A percentile compares a stretch with the other conserved stretches of the same genome.
phyloP scores from a whole-genome alignment of 345 rosid genomes.

The Citrus inodora region DNA sequence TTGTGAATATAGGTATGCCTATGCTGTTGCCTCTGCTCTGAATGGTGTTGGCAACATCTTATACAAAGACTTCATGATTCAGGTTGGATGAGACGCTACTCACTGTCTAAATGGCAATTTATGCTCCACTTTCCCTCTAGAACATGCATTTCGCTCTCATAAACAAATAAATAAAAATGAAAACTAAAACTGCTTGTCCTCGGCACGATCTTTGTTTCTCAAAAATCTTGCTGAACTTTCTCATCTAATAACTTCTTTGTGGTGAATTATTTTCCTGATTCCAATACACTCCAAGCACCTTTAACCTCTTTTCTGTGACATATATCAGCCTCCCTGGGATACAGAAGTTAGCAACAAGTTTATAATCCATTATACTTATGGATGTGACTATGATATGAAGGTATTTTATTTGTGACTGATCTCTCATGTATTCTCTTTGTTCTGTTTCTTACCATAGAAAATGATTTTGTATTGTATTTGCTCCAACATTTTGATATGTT shows the following conservation, averaged over 20 bases:
- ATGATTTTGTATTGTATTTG: neutral
- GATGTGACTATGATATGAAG: constrained; percentile 92
- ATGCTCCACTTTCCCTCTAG: neutral
- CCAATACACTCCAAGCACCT: constrained; percentile 7
- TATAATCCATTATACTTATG: constrained; percentile 95
- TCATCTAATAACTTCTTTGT: neutral
- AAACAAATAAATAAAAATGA: neutral
- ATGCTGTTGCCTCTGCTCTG: constrained; percentile 93
- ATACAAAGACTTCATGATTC: constrained; percentile 94
- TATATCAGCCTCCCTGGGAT: constrained; percentile 97
- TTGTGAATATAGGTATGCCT: constrained; percentile 73
- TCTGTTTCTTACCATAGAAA: neutral
- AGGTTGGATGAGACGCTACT: constrained; percentile 43
- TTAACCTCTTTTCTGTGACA: constrained; percentile 26
- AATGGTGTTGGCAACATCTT: constrained; percentile 85
- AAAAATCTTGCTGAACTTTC: neutral
- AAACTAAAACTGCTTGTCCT: neutral
- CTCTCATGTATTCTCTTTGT: neutral
- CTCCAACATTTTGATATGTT: constrained; percentile 11
- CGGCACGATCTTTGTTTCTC: neutral
- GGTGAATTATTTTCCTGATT: neutral
- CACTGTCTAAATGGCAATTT: neutral
- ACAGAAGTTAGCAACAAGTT: constrained; percentile 74
- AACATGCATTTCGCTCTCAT: neutral
- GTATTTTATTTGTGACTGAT: constrained; percentile 30